Conservation (phyloP, 176 grass and related monocot species). For the Aegilops longissima region DNA sequence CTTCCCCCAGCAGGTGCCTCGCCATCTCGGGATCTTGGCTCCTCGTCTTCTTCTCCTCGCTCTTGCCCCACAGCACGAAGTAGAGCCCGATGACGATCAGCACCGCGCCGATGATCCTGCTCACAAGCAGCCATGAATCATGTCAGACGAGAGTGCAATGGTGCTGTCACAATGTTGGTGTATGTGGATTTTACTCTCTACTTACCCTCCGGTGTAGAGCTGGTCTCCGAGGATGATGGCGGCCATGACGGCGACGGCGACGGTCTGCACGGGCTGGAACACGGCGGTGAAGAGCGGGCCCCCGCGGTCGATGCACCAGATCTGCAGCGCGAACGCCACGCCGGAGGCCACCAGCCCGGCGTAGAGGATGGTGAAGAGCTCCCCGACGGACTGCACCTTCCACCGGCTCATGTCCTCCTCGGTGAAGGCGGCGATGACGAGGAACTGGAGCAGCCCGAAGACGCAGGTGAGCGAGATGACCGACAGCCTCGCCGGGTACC, state of each 20-base stretch:
- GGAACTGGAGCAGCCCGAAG: conserved; percentile 83
- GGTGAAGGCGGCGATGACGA: conserved; percentile 69
- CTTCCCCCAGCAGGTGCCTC: conserved; percentile 51
- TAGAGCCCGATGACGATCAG: conserved; percentile 84
- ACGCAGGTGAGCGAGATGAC: conserved; percentile 68
- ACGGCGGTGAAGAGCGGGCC: conserved; percentile 87
- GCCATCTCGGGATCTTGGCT: conserved; percentile 32
- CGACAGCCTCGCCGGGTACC: conserved; percentile 85
- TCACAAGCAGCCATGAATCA: not conserved
- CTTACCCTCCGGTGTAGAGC: conserved; percentile 85
- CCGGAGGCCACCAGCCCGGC: conserved; percentile 85
- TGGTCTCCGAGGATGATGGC: conserved; percentile 76
- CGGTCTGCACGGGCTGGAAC: conserved; percentile 93
- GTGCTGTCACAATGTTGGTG: not conserved
- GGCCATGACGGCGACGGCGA: conserved; percentile 87
- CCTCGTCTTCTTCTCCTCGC: conserved; percentile 62
- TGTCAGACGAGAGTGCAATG: not conserved
- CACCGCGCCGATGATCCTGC: conserved; percentile 72
- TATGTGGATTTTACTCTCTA: too few relatives aligned
- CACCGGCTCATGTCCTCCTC: conserved; percentile 75
- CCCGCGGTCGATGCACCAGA: conserved; percentile 96
- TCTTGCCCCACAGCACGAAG: conserved; percentile 92
- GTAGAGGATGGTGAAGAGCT: conserved; percentile 88
- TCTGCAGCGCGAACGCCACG: conserved; percentile 77
- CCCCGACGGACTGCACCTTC: conserved; percentile 75